Base-by-base conservation (phyloP, 805 yeast species). In the Candida nemodendra region DNA sequence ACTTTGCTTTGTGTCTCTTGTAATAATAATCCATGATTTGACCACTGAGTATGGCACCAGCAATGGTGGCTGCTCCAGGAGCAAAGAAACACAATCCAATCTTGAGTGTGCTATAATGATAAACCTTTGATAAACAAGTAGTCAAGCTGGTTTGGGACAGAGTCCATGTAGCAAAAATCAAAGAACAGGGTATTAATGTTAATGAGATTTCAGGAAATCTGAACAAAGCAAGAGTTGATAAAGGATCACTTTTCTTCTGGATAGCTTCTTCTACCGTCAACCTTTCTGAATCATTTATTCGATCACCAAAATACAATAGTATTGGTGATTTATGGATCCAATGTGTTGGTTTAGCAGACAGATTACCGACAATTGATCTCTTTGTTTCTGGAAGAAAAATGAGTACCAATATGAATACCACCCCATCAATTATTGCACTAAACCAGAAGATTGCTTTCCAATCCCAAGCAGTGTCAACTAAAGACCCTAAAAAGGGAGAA, bases 361-460 rank as follows among this genome's bases (percentile, higher is more conserved):
- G 85, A 57, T 86, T 85, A 0, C 95, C 96, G 1, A 79, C 91
- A 6, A 84, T 57, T 5, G 73, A 60, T 39, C 95, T 68, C 27
- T 74, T 73, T 0, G 96, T 89, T 54, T 89, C 96, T 1, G 95
- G 95, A 13, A 88, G 58, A 4, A 70, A 39, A 5, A 72, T 23
- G 3, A 69, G 39, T 1, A 64, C 53, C 2, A 57, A 13, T 1
- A 57, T 1, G 0, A 71, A 43, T 3, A 76, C 66, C 2, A 59
- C 41, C 4, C 81, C 81, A 21, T 82, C 74, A 8, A 83, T 78
- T 18, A 83, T 79, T 1, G 84, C 78, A 35, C 84, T 60, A 45
- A 88, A 84, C 78, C 87, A 78, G 50, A 84, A 84, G n/a, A 81
- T 74, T 0, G 88, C 77, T 49, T 90, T 69, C 95, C 96, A 88